These are phyloP conservation scores for Ophiostoma triangulosporum DNA, from an alignment of 2,329 filamentous ascomycete species.

Conservation along the genomic window DNA sequence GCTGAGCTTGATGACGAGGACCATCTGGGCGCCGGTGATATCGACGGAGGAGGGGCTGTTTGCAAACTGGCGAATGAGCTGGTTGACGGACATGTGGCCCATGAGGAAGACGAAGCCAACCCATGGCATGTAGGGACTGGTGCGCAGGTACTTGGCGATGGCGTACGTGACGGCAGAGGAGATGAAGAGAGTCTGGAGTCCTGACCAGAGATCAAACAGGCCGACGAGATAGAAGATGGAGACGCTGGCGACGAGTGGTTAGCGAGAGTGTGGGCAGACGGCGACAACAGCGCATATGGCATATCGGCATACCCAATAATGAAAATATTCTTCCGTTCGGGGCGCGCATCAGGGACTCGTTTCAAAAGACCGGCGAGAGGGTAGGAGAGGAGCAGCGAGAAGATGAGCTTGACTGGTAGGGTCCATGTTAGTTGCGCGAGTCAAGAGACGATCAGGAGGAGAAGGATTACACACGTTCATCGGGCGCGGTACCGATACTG, in stretches of 20 bases:
- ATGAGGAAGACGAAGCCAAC: slow-evolving; percentile 86
- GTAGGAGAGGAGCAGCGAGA: slow-evolving; percentile 82
- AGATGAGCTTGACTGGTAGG: slow-evolving; percentile 72
- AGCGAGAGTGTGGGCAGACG: too few relatives aligned
- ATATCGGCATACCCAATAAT: slow-evolving; percentile 51
- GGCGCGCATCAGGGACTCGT: slow-evolving; percentile 72
- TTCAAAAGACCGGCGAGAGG: slow-evolving; percentile 82
- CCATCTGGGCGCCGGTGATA: slow-evolving; percentile 95
- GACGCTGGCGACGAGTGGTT: slow-evolving; percentile 33
- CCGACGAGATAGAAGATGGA: slow-evolving; percentile 87
- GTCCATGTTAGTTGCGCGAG: neutral
- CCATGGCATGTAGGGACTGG: slow-evolving; percentile 93
- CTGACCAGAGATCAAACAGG: slow-evolving; percentile 82
- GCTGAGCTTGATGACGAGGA: slow-evolving; percentile 91
- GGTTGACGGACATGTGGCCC: slow-evolving; percentile 86
- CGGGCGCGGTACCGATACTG: slow-evolving; percentile 29
- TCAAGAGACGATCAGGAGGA: neutral
- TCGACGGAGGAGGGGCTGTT: slow-evolving; percentile 58
- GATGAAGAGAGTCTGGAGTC: slow-evolving; percentile 64
- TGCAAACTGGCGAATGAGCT: slow-evolving; percentile 66
- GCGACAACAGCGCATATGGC: too few relatives aligned
- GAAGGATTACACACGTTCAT: slow-evolving; percentile 27
- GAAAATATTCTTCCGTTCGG: slow-evolving; percentile 78
- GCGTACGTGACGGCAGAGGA: slow-evolving; percentile 68
- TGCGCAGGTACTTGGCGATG: slow-evolving; percentile 67